Percentiles rank a stretch among this genome's conserved stretches.
These are phyloP conservation scores for Calocybe gangraenosa DNA, from an alignment of 768 basidiomycete species.

Conservation along the genomic window DNA sequence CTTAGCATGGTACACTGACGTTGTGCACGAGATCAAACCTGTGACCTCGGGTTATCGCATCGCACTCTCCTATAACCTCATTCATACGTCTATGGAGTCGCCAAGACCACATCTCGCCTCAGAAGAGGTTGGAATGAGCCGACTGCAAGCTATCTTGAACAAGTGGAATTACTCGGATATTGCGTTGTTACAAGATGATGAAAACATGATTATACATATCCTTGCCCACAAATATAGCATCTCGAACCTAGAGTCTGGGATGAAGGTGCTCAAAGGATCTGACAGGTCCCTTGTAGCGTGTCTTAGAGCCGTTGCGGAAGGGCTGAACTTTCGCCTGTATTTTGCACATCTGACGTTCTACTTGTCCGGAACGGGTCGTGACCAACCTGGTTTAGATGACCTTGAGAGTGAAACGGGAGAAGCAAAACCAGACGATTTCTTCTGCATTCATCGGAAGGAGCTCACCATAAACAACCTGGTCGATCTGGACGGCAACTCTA, in stretches of 20 bases:
- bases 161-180: constrained; percentile 31
- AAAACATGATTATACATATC: constrained; percentile 24
- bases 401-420: constrained; percentile 2
- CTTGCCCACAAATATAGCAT: constrained; percentile 31
- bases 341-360: constrained; percentile 8
- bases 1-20: constrained; percentile 52
- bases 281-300: constrained; percentile 17
- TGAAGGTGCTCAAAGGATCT: constrained; percentile 15
- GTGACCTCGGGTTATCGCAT: constrained; percentile 46
- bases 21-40: constrained; percentile 45
- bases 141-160: constrained; percentile 28
- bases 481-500: constrained; percentile 24
- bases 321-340: constrained; percentile 9
- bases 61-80: constrained; percentile 47
- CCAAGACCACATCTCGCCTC: constrained; percentile 25
- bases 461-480: constrained; percentile 24
- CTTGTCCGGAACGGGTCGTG: not conserved
- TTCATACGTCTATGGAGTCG: constrained; percentile 31
- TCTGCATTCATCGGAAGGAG: constrained; percentile 18
- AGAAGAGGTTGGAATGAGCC: constrained; percentile 14
- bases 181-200: constrained; percentile 11
- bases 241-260: constrained; percentile 18
- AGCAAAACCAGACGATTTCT: constrained; percentile 8
- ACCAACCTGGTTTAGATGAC: constrained; percentile 1
- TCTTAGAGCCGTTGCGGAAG: constrained; percentile 8